Evolutionary conservation across 73 alveolate species (phyloP), one percentile per base, ranked within the genome.

Genomic region (Paramecium biaurelia): DNA sequence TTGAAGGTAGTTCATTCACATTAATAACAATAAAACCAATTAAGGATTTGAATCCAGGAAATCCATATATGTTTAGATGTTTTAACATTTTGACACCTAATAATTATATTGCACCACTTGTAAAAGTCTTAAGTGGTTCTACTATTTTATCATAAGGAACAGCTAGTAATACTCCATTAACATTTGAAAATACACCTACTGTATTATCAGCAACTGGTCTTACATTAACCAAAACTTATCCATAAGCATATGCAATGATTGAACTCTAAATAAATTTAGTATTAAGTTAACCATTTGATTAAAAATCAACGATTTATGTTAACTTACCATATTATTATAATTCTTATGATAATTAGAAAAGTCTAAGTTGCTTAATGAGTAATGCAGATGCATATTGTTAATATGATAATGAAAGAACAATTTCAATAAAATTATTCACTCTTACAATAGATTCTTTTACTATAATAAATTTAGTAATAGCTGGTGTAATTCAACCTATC

Each of bases 241-340:
- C 87, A 7, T 37, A n/a, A 41, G 63, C 87, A 14, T 28, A 23
- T 34, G 56, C 87, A 1, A 74, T 74, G 87, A 34, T 74, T 21
- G 37, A 34, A n/a, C 37, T 74, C 6, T 20, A 28, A 74, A 6
- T 74, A 4, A n/a, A 74, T 14, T 34, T 74, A 74, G 34, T 41
- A 41, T 18, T 74, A n/a, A 34, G 87, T 32, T 74, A 9, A 18
- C 34, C 37, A 8, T 74, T 74, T 37, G 58, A 37, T 15, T 15
- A 32, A 32, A 34, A 28, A 34, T 74, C 87, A 0, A 41, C 87
- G 9, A 10, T 74, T 10, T 74, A 74, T 41, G 21, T 74, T 41
- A 74, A 74, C 32, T 20, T 74, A 34, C 87, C 87, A 12, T 34
- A 37, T 20, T 74, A 74, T 74, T 74, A 74, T 74, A 74, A 74